Base-by-base conservation (phyloP, 2,329 filamentous ascomycete genomes). In the Botrytis squamosa region DNA sequence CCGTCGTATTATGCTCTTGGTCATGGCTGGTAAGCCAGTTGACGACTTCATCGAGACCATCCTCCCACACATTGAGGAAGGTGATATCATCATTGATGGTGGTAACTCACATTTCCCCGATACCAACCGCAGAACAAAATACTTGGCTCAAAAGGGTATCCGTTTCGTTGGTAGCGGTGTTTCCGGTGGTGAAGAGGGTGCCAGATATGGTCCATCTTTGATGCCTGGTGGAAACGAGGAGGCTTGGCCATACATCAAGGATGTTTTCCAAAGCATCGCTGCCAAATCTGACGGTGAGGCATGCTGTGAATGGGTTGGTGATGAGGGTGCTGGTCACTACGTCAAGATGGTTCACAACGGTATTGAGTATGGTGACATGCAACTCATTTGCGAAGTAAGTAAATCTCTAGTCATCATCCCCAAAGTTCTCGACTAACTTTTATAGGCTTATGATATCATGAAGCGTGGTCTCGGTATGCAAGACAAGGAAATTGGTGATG, bases 311-410 rank as follows among this genome's bases (percentile, higher is more conserved):
- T 99, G 96, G 96, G 96, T 99, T 81, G 96, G 96, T 87, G 96
- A 98, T 86, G 94, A 98, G 85, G 96, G 96, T 90, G 93, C 96
- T 86, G 96, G 96, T 81, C 96, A 99, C 91, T 99, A 98, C 89
- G 95, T 99, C 88, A 99, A 99, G 93, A 99, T 99, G 96, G 96
- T 99, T 77, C 96, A 99, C 92, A 99, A 99, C 87, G 96, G 96
- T 90, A 99, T 99, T 81, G 96, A 99, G 88, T 99, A 99, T 84
- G 96, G 96, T 91, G 96, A 99, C 88, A 99, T 99, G 96, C 96
- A 99, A 89, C 90, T 99, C 82, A 99, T 99, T 84, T 97, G 92
- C 86, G 96, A 99, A 91, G 95, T 97, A 86, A 81, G 89, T 66
- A 36, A 22, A 57, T 4, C 10, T 25, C 46, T 14, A n/a, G 18